Conservation (phyloP, 208 protist genomes). For the Porcisia deanei region DNA sequence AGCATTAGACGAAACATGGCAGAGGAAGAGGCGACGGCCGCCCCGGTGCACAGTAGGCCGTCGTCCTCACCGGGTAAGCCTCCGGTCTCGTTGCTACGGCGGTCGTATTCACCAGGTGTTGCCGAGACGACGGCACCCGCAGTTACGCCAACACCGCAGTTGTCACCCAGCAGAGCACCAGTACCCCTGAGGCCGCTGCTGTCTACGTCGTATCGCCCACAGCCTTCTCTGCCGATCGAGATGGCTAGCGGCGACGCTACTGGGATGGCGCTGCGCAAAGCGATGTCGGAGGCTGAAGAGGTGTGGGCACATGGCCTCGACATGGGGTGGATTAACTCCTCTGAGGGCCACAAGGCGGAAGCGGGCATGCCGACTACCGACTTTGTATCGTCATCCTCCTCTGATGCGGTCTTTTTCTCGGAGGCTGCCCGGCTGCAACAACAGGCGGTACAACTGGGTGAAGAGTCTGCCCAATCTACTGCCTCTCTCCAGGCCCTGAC, state of each 20-base stretch:
- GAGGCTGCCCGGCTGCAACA: conserved; percentile 20
- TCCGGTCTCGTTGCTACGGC: neutral
- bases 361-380: neutral
- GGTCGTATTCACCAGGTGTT: neutral
- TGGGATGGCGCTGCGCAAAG: conserved; percentile 2
- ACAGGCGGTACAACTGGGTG: conserved; percentile 12
- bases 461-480: conserved; percentile 16
- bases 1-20: neutral
- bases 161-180: neutral
- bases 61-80: neutral
- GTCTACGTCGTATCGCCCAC: neutral
- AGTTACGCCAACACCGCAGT: neutral
- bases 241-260: conserved; percentile 2
- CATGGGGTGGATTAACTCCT: neutral
- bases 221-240: conserved; percentile 2
- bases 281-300: conserved; percentile 3
- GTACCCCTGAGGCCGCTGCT: neutral
- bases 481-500: conserved; percentile 22
- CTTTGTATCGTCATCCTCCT: neutral
- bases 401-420: conserved; percentile 25
- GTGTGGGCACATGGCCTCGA: neutral
- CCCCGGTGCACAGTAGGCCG: neutral
- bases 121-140: neutral
- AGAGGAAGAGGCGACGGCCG: neutral
- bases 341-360: neutral